Evolutionary conservation across 1,139 yeast genomes (phyloP), one percentile per base, ranked within the genome.

Genomic region (Nakaseomyces kungkrabaensis): DNA sequence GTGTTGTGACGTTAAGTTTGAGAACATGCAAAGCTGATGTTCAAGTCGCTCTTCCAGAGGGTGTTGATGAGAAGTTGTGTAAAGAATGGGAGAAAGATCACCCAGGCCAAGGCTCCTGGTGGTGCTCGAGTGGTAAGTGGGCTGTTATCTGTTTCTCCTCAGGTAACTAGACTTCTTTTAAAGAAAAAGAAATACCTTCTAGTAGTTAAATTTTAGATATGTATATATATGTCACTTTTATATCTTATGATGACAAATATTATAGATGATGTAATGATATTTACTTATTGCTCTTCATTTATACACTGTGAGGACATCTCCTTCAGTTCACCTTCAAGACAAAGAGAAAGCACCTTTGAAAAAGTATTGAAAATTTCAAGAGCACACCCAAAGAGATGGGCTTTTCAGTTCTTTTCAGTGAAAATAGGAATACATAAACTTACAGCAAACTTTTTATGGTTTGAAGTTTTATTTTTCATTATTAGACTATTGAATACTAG

Each of bases 1-100:
- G 82, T 7, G 72, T 92, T 50, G 81, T 80, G 13, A 62, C 87
- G 26, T 71, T 88, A 55, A 77, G 95, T 32, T 74, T 92, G 60
- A 79, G 99, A 72, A 92, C 98, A 3, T 83, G 96, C 68, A 92
- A 92, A 68, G 97, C 97, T 0, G 98, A 94, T 65, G 97, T 90
- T n/a, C 83, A 85, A 50, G 96, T 85, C 48, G 97, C 95, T 3
- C 76, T 92, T 54, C 74, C 77, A 5, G 71, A 75, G 42, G 97
- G 96, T 2, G 70, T 78, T 32, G 85, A 85, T 56, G 90, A 84
- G 58, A 73, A 79, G 61, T 74, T 92, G 56, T 74, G 77, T 45
- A 68, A 74, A 51, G 70, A 71, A 48, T 88, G 94, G 83, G 68
- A 61, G 32, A 60, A 62, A 26, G 71, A 72, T 61, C 85, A 85